phyloP scores from a whole-genome alignment of 208 protist genomes.

The Crithidia mellificae region DNA sequence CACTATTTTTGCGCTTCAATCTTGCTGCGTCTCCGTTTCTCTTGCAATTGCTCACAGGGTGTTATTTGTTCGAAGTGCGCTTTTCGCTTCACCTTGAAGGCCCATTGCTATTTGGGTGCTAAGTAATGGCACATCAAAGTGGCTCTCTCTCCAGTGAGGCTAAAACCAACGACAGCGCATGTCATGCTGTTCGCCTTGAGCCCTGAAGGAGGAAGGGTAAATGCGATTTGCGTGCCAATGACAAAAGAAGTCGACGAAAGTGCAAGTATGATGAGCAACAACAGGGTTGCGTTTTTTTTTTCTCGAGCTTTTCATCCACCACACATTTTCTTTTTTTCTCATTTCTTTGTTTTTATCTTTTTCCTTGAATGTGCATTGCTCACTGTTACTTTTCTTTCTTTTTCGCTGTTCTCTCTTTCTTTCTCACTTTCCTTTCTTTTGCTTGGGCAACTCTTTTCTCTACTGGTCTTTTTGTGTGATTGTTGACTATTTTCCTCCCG shows the following conservation, averaged over 20 bases:
- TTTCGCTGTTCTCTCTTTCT: not conserved
- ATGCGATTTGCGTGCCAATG: too few species aligned
- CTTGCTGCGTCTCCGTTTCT: too few species aligned
- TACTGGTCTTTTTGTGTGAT: not conserved
- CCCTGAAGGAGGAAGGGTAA: not conserved
- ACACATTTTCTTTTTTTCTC: not conserved
- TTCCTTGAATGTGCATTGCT: slow-evolving; percentile 3
- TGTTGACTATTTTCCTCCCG: not conserved
- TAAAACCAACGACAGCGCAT: too few species aligned
- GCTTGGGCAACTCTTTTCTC: not conserved
- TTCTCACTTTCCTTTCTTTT: not conserved
- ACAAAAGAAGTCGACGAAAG: too few species aligned
- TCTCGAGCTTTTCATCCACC: too few species aligned
- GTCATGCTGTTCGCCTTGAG: too few species aligned
- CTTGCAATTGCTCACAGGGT: too few species aligned
- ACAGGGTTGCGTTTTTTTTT: too few species aligned
- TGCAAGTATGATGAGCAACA: too few species aligned
- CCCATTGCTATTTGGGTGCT: not conserved
- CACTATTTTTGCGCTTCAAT: too few species aligned
- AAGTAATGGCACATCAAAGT: slow-evolving; percentile 2
- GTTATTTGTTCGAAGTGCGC: too few species aligned
- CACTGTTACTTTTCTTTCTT: not conserved
- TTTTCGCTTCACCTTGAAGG: not conserved
- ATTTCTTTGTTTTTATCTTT: not conserved
- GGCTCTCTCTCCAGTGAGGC: too few species aligned